Base-by-base conservation (phyloP, 306 rosid genomes). In the Canavalia gladiata region DNA sequence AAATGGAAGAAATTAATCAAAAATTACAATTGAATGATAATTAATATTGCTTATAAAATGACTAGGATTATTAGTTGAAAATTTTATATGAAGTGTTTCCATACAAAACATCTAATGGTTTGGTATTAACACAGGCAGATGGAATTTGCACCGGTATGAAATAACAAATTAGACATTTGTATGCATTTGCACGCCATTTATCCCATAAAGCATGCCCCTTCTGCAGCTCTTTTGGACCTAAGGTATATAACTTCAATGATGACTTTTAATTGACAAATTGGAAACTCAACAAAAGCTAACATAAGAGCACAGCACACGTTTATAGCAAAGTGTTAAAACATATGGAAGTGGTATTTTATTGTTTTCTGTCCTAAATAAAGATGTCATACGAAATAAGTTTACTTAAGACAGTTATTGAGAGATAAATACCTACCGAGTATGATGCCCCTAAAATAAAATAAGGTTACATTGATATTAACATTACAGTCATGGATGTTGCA, bases 1-100 rank as follows among this genome's bases (percentile, higher is more conserved):
- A 78, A 83, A 63, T 3, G 18, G 76, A 81, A 59, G 63, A 67
- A 75, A 64, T 57, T 60, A 79, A 80, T 68, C 25, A 60, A 60
- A 82, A 65, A 10, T 54, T 58, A 35, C 68, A 52, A 13, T 12
- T 50, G 67, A 50, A 55, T 73, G 29, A n/a, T 76, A 72, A 8
- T 11, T 13, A 35, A 75, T 4, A 60, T 46, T 57, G 64, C 76
- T 12, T 4, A 50, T 42, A 70, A 76, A 86, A 66, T 45, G 4
- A 29, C 10, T 33, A 28, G n/a, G 73, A 9, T 46, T 28, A 13
- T 39, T 18, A 59, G 69, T 34, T 57, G 76, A 74, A 72, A 39
- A 49, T 35, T 3, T 11, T 13, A 29, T 12, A 71, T 29, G 41
- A 63, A 63, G 31, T 33, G 35, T 37, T 10, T 58, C 70, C 42